A percentile compares a stretch with the other conserved stretches of the same genome.
Conservation (phyloP, 768 basidiomycete genomes). For the Tephrocybe rancida region DNA sequence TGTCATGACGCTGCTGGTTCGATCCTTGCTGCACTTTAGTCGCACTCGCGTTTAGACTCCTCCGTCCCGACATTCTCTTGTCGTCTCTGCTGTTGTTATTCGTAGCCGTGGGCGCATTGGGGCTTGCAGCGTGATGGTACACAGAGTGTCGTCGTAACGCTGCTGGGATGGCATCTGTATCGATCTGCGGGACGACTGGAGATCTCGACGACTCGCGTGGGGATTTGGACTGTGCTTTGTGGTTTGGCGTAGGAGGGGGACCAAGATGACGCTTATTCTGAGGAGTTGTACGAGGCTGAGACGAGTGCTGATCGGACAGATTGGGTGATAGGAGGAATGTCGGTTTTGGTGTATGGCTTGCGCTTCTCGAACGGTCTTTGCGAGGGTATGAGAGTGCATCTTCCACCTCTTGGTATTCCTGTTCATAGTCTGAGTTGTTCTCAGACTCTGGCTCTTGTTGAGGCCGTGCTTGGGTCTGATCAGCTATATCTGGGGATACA, state of each 20-base stretch:
- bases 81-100: not conserved
- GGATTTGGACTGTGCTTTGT: not conserved
- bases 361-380: slow-evolving; percentile 26
- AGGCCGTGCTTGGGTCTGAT: not conserved
- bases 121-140: slow-evolving; percentile 21
- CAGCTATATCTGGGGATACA: slow-evolving; percentile 24
- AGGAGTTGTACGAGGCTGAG: slow-evolving; percentile 2
- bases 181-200: slow-evolving; percentile 28
- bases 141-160: slow-evolving; percentile 30
- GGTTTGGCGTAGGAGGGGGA: slow-evolving; percentile 9
- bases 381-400: not conserved
- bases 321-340: slow-evolving; percentile 21
- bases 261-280: slow-evolving; percentile 6
- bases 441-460: slow-evolving; percentile 22
- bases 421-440: slow-evolving; percentile 30
- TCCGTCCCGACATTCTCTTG: slow-evolving; percentile 5
- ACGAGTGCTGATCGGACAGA: slow-evolving; percentile 5
- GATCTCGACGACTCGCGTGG: slow-evolving; percentile 23
- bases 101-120: not conserved
- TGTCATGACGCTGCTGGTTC: slow-evolving; percentile 4
- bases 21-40: not conserved
- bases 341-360: slow-evolving; percentile 24
- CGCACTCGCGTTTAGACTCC: not conserved
- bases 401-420: not conserved
- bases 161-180: slow-evolving; percentile 21